Base-by-base conservation (phyloP, 2,329 filamentous ascomycete species). In the Blastomyces parvus region DNA sequence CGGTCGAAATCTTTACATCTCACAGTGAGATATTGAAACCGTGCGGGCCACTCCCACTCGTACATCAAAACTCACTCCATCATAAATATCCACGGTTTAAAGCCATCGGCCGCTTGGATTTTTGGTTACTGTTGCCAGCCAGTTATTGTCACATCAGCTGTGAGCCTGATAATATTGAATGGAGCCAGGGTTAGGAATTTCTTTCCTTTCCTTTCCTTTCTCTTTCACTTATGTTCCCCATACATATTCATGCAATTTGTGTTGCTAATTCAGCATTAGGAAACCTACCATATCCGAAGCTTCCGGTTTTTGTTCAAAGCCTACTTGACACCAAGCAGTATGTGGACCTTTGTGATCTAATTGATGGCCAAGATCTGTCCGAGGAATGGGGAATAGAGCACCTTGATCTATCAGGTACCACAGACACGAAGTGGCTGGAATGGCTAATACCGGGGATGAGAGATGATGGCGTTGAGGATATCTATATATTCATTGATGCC, bases 361-460 rank as follows among this genome's bases (percentile, higher is more conserved):
- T 71, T 55, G 70, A 71, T 62, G 68, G 66, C 3, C 67, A 66
- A 65, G 59, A 70, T 48, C 62, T 70, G 14, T 61, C 66, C 3
- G 27, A 48, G 30, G 68, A 70, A 59, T 71, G 68, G 69, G 68
- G 68, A 17, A 42, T 59, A 25, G 44, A 63, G 59, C 55, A 71
- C 53, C 63, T 59, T 17, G 38, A 44, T 9, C 38, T 59, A 17
- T 60, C 65, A 1, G 66, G 68, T 14, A 63, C 30, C 7, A 56
- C 63, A 30, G 68, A 69, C 62, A 52, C 22, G 8, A 55, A 66
- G 11, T 70, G 67, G 67, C 11, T 36, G 27, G 30, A 56, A 56
- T 56, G 14, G 2, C 30, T 33, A 33, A 56, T 56, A 9, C 27
- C n/a, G 55, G 33, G 17, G 19, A 25, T 57, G 30, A 40, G 30